Conservation (phyloP, 345 rosid genomes). For the Lepidium africanum region DNA sequence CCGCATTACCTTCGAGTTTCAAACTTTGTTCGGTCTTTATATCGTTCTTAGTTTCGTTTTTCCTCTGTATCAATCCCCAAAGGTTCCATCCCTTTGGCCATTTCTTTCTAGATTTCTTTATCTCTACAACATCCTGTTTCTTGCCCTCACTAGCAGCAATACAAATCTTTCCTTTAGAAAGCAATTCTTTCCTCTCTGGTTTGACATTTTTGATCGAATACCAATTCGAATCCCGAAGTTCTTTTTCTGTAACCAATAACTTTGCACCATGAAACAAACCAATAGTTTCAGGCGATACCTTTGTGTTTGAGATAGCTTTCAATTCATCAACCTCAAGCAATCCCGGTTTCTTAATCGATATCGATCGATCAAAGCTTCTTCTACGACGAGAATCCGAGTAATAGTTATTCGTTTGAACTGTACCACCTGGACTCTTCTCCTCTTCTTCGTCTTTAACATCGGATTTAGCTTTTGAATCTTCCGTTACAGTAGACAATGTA, state of each 20-base stretch:
- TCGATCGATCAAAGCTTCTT: conserved; percentile 64
- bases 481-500: conserved; percentile 44
- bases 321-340: conserved; percentile 61
- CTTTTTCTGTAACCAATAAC: conserved; percentile 49
- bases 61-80: conserved; percentile 62
- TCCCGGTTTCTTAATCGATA: conserved; percentile 42
- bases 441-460: conserved; percentile 33
- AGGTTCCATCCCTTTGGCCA: conserved; percentile 48
- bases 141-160: conserved; percentile 33
- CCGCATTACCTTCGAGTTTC: conserved; percentile 30
- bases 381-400: conserved; percentile 59
- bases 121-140: conserved; percentile 5
- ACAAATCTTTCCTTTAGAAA: conserved; percentile 41
- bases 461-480: conserved; percentile 36
- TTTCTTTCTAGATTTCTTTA: conserved; percentile 24
- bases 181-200: conserved; percentile 30
- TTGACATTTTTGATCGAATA: conserved; percentile 37
- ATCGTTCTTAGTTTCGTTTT: conserved; percentile 30
- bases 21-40: conserved; percentile 24
- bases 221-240: conserved; percentile 50
- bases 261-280: conserved; percentile 55
- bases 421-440: conserved; percentile 60
- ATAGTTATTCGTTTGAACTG: conserved; percentile 68
- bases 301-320: conserved; percentile 50
- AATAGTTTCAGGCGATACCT: conserved; percentile 63